These are phyloP conservation scores for Pugionium dolabratum DNA, from an alignment of 345 rosid genomes.

Conservation along the genomic window DNA sequence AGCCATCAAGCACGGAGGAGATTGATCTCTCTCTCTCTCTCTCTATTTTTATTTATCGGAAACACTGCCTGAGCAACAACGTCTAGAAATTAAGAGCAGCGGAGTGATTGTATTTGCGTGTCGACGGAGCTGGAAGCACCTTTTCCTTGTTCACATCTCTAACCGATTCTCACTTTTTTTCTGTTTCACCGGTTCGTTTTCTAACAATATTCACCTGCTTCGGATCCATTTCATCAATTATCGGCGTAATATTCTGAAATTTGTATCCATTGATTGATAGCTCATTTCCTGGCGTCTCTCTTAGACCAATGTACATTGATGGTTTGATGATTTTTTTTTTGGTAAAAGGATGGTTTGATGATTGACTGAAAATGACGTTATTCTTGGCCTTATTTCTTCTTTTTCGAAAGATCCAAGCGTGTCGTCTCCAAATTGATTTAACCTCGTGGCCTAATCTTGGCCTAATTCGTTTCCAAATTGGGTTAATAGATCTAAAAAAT, in stretches of 20 bases:
- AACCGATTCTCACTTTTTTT: slow-evolving; percentile 2
- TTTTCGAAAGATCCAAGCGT: slow-evolving; percentile 8
- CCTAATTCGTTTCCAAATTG: too few species aligned
- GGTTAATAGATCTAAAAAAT: neutral
- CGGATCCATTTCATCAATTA: slow-evolving; percentile 7
- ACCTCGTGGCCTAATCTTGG: too few species aligned
- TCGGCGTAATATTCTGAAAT: neutral
- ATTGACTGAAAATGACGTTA: slow-evolving; percentile 7
- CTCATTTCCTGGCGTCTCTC: neutral
- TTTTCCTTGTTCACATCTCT: slow-evolving; percentile 25
- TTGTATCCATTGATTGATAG: neutral
- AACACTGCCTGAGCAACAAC: slow-evolving; percentile 9
- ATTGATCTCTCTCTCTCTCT: neutral
- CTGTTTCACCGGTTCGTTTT: slow-evolving; percentile 36
- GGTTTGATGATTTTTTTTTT: neutral
- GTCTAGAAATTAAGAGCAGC: neutral
- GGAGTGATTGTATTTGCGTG: neutral
- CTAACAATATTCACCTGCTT: neutral
- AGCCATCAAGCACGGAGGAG: slow-evolving; percentile 35
- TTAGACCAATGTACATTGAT: too few species aligned
- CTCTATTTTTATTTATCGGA: neutral
- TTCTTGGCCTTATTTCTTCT: neutral
- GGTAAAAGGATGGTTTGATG: neutral
- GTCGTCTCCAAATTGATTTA: too few species aligned
- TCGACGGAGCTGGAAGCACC: slow-evolving; percentile 29